Base-by-base conservation (phyloP, 306 rosid species). In the Corylus americana region DNA sequence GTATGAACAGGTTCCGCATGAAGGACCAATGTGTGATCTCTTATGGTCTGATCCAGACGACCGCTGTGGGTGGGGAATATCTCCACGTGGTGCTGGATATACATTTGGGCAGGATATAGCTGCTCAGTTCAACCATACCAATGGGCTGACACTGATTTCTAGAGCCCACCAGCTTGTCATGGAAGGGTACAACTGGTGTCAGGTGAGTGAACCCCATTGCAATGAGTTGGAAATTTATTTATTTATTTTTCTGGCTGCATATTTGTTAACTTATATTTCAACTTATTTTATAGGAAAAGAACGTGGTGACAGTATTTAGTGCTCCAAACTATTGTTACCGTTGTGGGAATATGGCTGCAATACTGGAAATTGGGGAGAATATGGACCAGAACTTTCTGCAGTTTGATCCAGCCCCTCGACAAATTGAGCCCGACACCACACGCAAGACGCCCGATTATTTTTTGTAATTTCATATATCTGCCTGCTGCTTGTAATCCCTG, bases 111-210 rank as follows among this genome's bases (percentile, higher is more conserved):
- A 94, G 83, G 98, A 94, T 86, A 94, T 94, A 86, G 98, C 98
- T 84, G 82, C 97, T 74, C 94, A 92, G 74, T 94, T 94, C 84
- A 94, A 94, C 83, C 97, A 91, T 80, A 92, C 97, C 80, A 94
- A 94, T 84, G 98, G 98, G 66, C 97, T 94, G 59, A 82, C 97
- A 78, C 89, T 94, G 73, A 94, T 94, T 82, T 94, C 98, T 80
- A 94, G 98, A 83, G 98, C 98, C 55, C 98, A 94, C 82, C 98
- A 94, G 90, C 98, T 94, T 78, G 97, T 94, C 68, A 94, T 94
- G 98, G 98, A 94, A 91, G 98, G 98, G 50, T 94, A 79, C 88
- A 94, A 94, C 83, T 94, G 98, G 98, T 94, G 98, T 85, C 98
- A 94, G 98, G 98, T 94, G 66, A 74, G 78, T 78, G 76, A 81